Evolutionary conservation across 768 basidiomycete species (phyloP), one percentile per base, ranked within the genome.

Genomic region (Hypholoma fasciculare): DNA sequence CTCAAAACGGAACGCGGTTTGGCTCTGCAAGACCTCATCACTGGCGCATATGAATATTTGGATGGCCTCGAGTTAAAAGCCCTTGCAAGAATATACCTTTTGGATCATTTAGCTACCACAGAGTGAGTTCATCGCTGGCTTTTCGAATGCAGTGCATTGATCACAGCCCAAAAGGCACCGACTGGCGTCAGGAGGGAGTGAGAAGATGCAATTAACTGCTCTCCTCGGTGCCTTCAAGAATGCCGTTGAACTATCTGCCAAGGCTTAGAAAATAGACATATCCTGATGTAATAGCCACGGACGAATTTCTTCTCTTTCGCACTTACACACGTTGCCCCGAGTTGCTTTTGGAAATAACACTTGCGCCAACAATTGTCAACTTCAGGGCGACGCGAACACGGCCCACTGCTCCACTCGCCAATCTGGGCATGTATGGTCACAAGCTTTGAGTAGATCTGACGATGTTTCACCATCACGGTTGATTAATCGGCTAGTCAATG

Each of bases 181-280:
- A 46, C 74, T 98, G 7, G 94, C 95, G 1, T 88, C 95, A 0
- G 97, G 97, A 0, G 95, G 90, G 1, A 96, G 77, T 62, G 97
- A 99, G 72, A 98, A 94, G 68, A 86, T 99, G 53, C 97, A 98
- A 68, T 69, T 98, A 52, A 94, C 94, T 7, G 94, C 94, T 0
- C 73, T 99, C 59, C 76, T 98, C 4, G 95, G 91, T 3, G 90
- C 90, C 5, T 96, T 98, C 79, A 99, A 99, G 72, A 89, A 92
- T 60, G 86, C 92, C 0, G 91, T 97, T 7, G 93, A 96, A 68
- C 67, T 93, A 48, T 81, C 87, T 26, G 74, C 82, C 16, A 86
- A 82, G 30, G 52, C 60, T 34, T 72, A 58, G 65, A 5, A 42
- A 39, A 23, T 23, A 4, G 23, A 4, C 23, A 23, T 34, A 34